Conservation (phyloP, 345 rosid species). For the Moringa oleifera region DNA sequence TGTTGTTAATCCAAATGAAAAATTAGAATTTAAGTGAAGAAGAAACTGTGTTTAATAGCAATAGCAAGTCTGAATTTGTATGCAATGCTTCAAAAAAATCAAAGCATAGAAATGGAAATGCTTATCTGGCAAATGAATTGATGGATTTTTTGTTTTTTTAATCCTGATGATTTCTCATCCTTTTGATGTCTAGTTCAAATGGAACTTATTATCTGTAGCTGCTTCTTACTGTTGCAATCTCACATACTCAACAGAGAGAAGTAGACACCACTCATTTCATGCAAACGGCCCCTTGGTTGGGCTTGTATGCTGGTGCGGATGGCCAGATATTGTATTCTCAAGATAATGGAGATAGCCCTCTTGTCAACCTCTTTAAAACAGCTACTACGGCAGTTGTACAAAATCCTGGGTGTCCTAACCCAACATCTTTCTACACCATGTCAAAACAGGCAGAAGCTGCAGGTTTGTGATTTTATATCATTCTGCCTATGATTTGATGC, state of each 20-base stretch:
- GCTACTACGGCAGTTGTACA: constrained; percentile 73
- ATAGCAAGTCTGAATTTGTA: too few species aligned
- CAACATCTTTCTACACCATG: constrained; percentile 84
- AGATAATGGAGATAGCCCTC: constrained; percentile 85
- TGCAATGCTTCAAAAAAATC: too few species aligned
- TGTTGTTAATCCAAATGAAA: too few species aligned
- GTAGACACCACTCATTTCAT: constrained; percentile 77
- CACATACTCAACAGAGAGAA: constrained; percentile 61
- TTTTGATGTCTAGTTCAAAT: constrained; percentile 8
- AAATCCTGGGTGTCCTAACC: constrained; percentile 67
- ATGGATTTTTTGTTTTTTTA: background rate
- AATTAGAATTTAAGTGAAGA: too few species aligned
- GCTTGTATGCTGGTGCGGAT: constrained; percentile 72
- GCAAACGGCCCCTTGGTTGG: constrained; percentile 98
- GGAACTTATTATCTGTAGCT: background rate
- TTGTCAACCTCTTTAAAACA: constrained; percentile 82
- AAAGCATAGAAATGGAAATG: too few species aligned
- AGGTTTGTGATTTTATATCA: constrained; percentile 36
- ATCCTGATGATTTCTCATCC: constrained; percentile 5
- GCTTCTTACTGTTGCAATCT: constrained; percentile 20
- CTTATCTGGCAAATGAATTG: background rate
- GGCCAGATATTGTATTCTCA: constrained; percentile 80
- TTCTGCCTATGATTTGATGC: background rate
- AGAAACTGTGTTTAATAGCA: too few species aligned
- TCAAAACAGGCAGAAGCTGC: constrained; percentile 99